Evolutionary conservation across 495 filamentous ascomycete species (phyloP).

Genomic region (Penicillium coffeae): DNA sequence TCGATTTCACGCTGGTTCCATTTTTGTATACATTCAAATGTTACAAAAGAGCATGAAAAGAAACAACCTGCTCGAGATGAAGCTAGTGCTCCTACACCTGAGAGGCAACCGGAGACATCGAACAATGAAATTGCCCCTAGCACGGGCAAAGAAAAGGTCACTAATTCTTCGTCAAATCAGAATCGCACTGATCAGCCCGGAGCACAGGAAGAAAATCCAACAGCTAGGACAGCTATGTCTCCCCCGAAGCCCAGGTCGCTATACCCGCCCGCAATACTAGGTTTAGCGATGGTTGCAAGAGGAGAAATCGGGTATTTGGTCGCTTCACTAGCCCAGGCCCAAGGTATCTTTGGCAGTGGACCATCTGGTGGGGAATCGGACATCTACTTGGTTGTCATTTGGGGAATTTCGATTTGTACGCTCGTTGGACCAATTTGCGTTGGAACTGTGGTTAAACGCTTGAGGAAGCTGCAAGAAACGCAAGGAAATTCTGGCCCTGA

Average conservation of each 20-base stretch:
- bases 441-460: slow-evolving; percentile 54
- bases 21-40: neutral
- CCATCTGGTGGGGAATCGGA: slow-evolving; percentile 27
- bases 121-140: neutral
- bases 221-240: neutral
- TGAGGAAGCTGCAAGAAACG: slow-evolving; percentile 34
- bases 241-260: slow-evolving; percentile 49
- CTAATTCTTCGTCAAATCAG: neutral
- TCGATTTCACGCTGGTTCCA: neutral
- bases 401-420: slow-evolving; percentile 75
- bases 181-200: too few relatives aligned
- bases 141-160: neutral
- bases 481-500: slow-evolving; percentile 21
- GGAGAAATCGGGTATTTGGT: slow-evolving; percentile 81
- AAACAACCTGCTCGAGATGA: too few relatives aligned
- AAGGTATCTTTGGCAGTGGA: slow-evolving; percentile 48
- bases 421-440: slow-evolving; percentile 67
- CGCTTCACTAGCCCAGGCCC: slow-evolving; percentile 59
- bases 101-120: neutral
- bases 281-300: slow-evolving; percentile 65
- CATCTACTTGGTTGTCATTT: slow-evolving; percentile 63
- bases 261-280: slow-evolving; percentile 57
- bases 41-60: neutral
- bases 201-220: too few relatives aligned
- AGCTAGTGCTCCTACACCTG: too few relatives aligned